A percentile compares a stretch with the other conserved stretches of the same genome.
Conservation (phyloP, 2,329 filamentous ascomycete genomes). For the Verticillium alfalfae region DNA sequence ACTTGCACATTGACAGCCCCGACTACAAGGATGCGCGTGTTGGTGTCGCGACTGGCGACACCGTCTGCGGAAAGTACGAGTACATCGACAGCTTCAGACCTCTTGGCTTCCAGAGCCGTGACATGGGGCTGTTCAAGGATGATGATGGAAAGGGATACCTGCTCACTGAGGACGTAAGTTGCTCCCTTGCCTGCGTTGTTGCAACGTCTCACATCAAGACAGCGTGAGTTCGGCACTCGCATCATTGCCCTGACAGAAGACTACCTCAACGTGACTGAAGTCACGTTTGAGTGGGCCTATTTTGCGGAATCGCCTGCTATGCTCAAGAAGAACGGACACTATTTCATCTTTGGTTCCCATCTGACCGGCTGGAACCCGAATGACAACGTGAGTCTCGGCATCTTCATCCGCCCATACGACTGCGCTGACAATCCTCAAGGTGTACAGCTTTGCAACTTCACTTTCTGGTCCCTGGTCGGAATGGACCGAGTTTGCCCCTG, state of each 20-base stretch:
- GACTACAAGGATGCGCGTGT: constrained; percentile 60
- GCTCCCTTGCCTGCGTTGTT: not conserved
- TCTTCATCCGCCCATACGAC: not conserved
- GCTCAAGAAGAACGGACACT: constrained; percentile 52
- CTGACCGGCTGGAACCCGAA: constrained; percentile 55
- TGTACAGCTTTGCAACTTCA: constrained; percentile 52
- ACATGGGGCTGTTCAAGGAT: constrained; percentile 57
- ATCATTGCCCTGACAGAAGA: constrained; percentile 52
- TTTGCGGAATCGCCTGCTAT: constrained; percentile 59
- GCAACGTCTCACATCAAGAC: not conserved
- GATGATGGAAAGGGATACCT: constrained; percentile 56
- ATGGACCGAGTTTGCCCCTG: constrained; percentile 54
- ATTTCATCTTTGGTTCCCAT: constrained; percentile 60
- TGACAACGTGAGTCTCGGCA: constrained; percentile 44
- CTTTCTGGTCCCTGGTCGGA: constrained; percentile 55
- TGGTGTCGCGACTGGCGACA: constrained; percentile 54
- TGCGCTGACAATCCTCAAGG: constrained; percentile 9
- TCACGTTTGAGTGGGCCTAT: constrained; percentile 46
- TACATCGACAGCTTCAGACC: constrained; percentile 26
- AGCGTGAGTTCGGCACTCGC: constrained; percentile 21
- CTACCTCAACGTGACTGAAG: constrained; percentile 45
- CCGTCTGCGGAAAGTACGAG: constrained; percentile 55
- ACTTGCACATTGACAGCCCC: constrained; percentile 60
- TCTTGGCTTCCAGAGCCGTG: constrained; percentile 30
- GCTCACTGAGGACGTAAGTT: constrained; percentile 46